Evolutionary conservation across 2,329 filamentous ascomycete species (phyloP).

Genomic region (Hymenoscyphus fraxineus): DNA sequence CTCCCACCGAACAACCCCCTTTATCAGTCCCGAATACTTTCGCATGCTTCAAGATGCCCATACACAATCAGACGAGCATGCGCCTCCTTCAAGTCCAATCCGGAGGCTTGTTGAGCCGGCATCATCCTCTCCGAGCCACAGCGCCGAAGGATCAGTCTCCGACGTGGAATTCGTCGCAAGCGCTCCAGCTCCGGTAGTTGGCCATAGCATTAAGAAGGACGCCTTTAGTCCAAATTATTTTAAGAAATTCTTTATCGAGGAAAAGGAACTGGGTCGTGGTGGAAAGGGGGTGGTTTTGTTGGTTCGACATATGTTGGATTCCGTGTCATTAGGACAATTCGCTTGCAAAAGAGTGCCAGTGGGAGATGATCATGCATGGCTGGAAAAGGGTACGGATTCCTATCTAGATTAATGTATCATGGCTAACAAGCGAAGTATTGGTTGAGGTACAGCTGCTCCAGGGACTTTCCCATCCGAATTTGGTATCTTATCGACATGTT

Average conservation of each 20-base stretch:
- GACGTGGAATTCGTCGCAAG: conserved; percentile 50
- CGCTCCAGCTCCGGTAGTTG: conserved; percentile 41
- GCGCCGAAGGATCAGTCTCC: conserved; percentile 27
- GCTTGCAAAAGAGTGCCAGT: conserved; percentile 97
- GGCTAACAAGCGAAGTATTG: conserved; percentile 50
- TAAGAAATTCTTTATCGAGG: conserved; percentile 85
- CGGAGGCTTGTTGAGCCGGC: conserved; percentile 41
- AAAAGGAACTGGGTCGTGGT: conserved; percentile 79
- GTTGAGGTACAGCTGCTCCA: conserved; percentile 91
- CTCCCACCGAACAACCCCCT: conserved; percentile 46
- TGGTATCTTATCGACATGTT: conserved; percentile 94
- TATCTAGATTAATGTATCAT: background rate
- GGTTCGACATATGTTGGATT: conserved; percentile 89
- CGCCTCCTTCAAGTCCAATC: conserved; percentile 49
- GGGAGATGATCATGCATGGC: conserved; percentile 88
- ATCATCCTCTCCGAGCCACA: conserved; percentile 22
- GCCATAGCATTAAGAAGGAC: conserved; percentile 73
- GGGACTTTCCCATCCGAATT: conserved; percentile 86
- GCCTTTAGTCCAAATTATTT: conserved; percentile 95
- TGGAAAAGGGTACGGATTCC: conserved; percentile 63
- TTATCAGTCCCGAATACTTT: conserved; percentile 91
- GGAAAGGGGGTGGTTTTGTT: conserved; percentile 93
- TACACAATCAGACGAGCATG: conserved; percentile 37
- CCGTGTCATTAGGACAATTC: conserved; percentile 82
- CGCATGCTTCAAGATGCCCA: conserved; percentile 71